Percentiles rank a stretch among this genome's conserved stretches.
Conservation (phyloP, 208 protist genomes). For the Lotmaria passim region DNA sequence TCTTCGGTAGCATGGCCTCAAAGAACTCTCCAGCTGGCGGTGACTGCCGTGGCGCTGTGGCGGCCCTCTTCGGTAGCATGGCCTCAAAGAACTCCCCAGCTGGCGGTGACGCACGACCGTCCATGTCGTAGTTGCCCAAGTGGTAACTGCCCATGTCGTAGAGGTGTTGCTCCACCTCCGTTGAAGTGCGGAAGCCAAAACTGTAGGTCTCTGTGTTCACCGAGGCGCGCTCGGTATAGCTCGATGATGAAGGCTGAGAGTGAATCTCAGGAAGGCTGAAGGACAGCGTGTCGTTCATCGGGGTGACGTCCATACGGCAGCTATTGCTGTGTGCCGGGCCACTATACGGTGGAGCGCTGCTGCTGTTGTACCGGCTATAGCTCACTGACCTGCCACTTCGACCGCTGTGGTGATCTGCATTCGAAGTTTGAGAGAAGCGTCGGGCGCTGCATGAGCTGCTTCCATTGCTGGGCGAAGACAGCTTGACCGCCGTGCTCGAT, state of each 20-base stretch:
- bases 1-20: too few species aligned
- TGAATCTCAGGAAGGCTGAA: slow-evolving; percentile 14
- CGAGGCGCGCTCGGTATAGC: background rate
- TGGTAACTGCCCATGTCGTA: too few species aligned
- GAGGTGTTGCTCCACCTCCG: background rate
- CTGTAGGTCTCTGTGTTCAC: background rate
- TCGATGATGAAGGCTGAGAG: background rate
- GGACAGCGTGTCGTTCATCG: slow-evolving; percentile 7
- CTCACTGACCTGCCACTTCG: too few species aligned
- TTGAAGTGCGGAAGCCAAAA: background rate
- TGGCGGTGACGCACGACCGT: too few species aligned
- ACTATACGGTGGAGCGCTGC: background rate
- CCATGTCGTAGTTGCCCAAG: too few species aligned
- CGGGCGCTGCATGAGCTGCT: background rate
- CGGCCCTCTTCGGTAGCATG: too few species aligned
- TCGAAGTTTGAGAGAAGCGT: background rate
- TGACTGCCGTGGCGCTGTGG: too few species aligned
- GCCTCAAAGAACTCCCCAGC: too few species aligned
- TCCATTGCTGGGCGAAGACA: background rate
- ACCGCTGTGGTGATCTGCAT: background rate
- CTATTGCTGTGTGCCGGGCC: background rate
- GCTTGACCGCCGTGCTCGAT: too few species aligned
- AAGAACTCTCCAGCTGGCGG: too few species aligned
- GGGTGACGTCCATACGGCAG: background rate
- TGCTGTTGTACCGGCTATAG: too few species aligned